phyloP scores from a whole-genome alignment of 1,284 basidiomycete genomes.

The Pisolithus thermaeus region DNA sequence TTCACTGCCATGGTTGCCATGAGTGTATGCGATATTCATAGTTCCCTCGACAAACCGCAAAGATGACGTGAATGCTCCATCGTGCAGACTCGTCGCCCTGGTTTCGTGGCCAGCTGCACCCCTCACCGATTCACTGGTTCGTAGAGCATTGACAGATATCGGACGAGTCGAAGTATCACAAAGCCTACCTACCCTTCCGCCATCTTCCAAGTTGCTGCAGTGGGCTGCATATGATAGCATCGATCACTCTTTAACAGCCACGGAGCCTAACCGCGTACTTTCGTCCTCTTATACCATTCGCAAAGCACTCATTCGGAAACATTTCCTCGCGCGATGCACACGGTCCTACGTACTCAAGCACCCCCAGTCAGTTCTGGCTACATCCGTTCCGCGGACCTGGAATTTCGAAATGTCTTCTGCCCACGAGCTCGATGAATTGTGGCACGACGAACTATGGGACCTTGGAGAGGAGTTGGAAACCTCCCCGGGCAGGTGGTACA shows the following conservation, averaged over 20 bases:
- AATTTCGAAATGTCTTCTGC: constrained; percentile 87
- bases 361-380: constrained; percentile 47
- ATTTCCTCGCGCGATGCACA: constrained; percentile 80
- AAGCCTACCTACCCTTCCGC: constrained; percentile 16
- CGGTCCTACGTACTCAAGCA: constrained; percentile 73
- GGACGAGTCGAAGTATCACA: constrained; percentile 27
- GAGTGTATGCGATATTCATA: not conserved
- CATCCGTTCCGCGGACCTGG: constrained; percentile 75
- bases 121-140: constrained; percentile 67
- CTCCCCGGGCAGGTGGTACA: constrained; percentile 67
- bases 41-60: not conserved
- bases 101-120: constrained; percentile 77
- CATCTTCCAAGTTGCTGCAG: constrained; percentile 43
- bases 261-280: constrained; percentile 44
- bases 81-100: constrained; percentile 33
- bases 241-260: constrained; percentile 66
- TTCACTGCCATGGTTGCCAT: not conserved
- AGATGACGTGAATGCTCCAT: not conserved
- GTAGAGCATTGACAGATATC: constrained; percentile 49
- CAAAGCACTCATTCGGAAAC: constrained; percentile 93
- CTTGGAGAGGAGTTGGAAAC: constrained; percentile 59
- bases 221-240: constrained; percentile 84
- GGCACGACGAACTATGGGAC: constrained; percentile 92
- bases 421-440: constrained; percentile 94
- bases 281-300: constrained; percentile 88